Evolutionary conservation across 306 rosid species (phyloP), one percentile per base, ranked within the genome.

Genomic region (Rubus parviflorus): DNA sequence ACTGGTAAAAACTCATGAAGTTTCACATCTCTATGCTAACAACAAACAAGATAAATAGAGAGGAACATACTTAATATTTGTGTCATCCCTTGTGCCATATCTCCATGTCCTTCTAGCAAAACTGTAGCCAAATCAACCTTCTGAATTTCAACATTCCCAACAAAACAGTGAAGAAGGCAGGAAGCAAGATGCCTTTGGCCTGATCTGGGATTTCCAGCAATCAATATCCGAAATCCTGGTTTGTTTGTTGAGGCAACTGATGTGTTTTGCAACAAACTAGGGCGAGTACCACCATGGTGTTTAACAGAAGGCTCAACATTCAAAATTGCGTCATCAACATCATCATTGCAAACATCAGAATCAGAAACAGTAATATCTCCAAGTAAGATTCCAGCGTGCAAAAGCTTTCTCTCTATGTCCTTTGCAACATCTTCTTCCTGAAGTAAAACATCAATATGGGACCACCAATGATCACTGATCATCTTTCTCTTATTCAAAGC

Each of bases 141-240:
- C 56, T 78, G 91, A 23, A 95, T 82, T 87, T 89, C 96, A 76
- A 77, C 80, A 85, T 85, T 90, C 66, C 95, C 97, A 83, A 85
- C 78, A 88, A 88, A 92, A 85, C 91, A 92, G 88, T 87, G 86
- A 75, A 95, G 89, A 82, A 95, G 88, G 88, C 97, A 95, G 76
- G 98, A 90, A 35, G 96, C 96, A 85, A 95, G 93, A 86, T 95
- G 96, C 83, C 89, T 92, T 79, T 93, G 98, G 64, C 98, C 98
- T 82, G 93, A 86, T 85, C 88, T 84, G 40, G 92, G 86, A 85
- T 78, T 86, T 84, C 97, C 97, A 82, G 90, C 79, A 79, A 95
- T 86, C 83, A 95, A 74, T 86, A 95, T 76, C 40, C 92, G 91
- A 81, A 87, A 90, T 74, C 98, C 97, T 8, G 85, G 80, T 81